Evolutionary conservation across 306 rosid species (phyloP).

Genomic region (Cyamopsis tetragonoloba): DNA sequence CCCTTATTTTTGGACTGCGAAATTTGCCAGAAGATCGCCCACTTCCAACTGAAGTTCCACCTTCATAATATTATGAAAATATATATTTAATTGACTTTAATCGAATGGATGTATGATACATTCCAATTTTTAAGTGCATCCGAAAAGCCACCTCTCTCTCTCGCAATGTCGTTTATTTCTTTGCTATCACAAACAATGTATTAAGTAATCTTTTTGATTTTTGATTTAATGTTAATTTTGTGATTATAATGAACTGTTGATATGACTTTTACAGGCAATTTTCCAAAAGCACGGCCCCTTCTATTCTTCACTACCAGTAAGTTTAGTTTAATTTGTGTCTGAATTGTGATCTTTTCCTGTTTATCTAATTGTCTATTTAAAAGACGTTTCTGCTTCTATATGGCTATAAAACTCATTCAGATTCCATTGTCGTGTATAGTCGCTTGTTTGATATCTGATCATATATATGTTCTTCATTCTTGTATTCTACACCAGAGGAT

Average conservation of each 20-base stretch:
- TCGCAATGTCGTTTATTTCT: too few species aligned
- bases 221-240: neutral
- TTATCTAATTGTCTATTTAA: neutral
- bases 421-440: neutral
- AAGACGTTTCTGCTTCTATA: neutral
- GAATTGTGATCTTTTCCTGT: neutral
- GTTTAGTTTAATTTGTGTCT: conserved; percentile 30
- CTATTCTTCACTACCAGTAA: conserved; percentile 47
- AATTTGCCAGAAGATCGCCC: too few species aligned
- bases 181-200: too few species aligned
- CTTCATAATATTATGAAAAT: too few species aligned
- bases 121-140: too few species aligned
- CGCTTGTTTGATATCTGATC: conserved; percentile 16
- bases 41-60: too few species aligned
- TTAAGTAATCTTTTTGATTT: too few species aligned
- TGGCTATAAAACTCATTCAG: conserved; percentile 17
- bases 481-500: conserved; percentile 50
- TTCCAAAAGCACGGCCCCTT: conserved; percentile 29
- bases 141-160: too few species aligned
- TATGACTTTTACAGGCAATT: conserved; percentile 43
- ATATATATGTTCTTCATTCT: conserved; percentile 11
- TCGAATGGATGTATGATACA: too few species aligned
- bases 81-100: too few species aligned
- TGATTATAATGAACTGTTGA: conserved; percentile 14
- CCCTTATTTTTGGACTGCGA: too few species aligned